These are phyloP conservation scores for Pseudocercospora vitis DNA, from an alignment of 2,329 filamentous ascomycete genomes.

Conservation along the genomic window DNA sequence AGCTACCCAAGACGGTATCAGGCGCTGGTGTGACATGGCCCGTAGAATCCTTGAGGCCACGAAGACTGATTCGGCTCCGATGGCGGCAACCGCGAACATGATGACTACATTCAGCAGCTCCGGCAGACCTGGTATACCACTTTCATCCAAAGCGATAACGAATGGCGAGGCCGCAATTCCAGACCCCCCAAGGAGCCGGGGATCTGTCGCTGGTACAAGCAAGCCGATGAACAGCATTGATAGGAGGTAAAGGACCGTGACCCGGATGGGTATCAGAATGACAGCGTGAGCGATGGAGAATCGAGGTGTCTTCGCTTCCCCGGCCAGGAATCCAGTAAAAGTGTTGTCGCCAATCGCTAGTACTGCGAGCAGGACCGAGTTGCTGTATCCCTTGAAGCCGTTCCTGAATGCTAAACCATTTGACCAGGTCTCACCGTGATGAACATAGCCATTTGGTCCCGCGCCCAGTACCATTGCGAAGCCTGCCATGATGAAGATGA, in stretches of 20 bases:
- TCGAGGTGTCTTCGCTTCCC: conserved; percentile 43
- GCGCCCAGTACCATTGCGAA: conserved; percentile 61
- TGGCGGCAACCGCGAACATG: conserved; percentile 57
- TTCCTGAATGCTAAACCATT: conserved; percentile 42
- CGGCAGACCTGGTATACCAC: conserved; percentile 59
- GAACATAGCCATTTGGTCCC: conserved; percentile 58
- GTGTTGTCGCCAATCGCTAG: conserved; percentile 28
- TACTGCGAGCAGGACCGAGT: conserved; percentile 43
- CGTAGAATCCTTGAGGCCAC: conserved; percentile 58
- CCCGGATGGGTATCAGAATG: conserved; percentile 43
- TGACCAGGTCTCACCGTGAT: conserved; percentile 43
- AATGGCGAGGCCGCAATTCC: conserved; percentile 55
- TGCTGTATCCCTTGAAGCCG: conserved; percentile 63
- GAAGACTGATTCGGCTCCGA: conserved; percentile 59
- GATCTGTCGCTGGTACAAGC: conserved; percentile 26
- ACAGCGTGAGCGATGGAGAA: conserved; percentile 44
- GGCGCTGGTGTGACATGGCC: conserved; percentile 50
- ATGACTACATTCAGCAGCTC: conserved; percentile 66
- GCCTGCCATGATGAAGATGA: conserved; percentile 44
- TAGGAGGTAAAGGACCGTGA: conserved; percentile 42
- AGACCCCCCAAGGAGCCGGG: conserved; percentile 27
- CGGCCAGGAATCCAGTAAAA: conserved; percentile 51
- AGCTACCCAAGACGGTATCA: conserved; percentile 71
- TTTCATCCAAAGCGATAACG: conserved; percentile 62
- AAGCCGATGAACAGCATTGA: conserved; percentile 35